Evolutionary conservation across 2,329 filamentous ascomycete species (phyloP), one percentile per base, ranked within the genome.

Genomic region (Rasamsonia emersonii): DNA sequence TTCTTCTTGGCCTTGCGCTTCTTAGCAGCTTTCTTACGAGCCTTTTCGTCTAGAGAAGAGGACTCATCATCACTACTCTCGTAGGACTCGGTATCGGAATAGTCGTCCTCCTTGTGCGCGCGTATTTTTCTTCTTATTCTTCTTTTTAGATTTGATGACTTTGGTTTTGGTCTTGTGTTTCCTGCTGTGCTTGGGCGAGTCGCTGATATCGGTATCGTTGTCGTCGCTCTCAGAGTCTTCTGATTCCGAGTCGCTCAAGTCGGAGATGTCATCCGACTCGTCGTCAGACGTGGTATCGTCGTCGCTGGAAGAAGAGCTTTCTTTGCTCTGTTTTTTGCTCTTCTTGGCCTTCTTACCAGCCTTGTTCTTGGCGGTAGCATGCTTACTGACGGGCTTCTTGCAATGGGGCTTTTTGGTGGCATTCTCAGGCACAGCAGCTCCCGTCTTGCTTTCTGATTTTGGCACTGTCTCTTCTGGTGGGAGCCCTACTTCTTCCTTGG

Each of bases 131-230:
- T 54, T 58, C 47, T 62, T 56, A 30, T 43, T 46, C 7, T 50
- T 43, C 25, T 52, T 58, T 18, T 45, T 37, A 1, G 43, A 37
- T 35, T 56, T 54, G 21, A 49, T 59, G 4, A 48, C 31, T 24
- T 54, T 64, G 3, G 47, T 41, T 40, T 62, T 65, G 30, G 51
- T 46, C 33, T 57, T 60, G 7, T 50, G 50, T 44, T 58, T 63
- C 33, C 46, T 43, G 39, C 50, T 45, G 32, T 62, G 61, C 32
- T 55, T 46, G 30, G 59, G 53, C 39, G 34, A 50, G 42, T 49
- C 41, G 18, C 33, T 40, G 14, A 30, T 32, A 24, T 37, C 35
- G 9, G 32, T 33, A 24, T 43, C 36, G 3, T 35, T 33, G 11
- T 40, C 44, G 9, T 47, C 44, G 1, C 38, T 43, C 13, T 44